Conservation (phyloP, 192 early-diverging fungal genomes). For the Backusella parvicylindrica region DNA sequence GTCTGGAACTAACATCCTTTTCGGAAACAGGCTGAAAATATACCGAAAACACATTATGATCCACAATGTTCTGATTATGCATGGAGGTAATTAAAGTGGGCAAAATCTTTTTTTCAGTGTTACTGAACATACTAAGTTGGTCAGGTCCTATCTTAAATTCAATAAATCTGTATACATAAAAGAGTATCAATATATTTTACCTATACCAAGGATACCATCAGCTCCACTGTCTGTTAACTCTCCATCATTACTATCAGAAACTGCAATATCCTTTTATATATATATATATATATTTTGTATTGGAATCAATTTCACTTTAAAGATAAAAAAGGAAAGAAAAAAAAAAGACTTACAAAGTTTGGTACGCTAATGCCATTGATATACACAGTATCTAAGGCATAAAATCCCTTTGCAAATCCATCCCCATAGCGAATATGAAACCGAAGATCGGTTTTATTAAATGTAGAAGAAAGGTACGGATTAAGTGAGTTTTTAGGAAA, state of each 20-base stretch:
- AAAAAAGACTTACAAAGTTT: slow-evolving; percentile 3
- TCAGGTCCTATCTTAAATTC: slow-evolving; percentile 16
- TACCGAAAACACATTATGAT: slow-evolving; percentile 26
- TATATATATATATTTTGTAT: neutral
- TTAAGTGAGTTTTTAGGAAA: slow-evolving; percentile 12
- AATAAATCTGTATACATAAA: neutral
- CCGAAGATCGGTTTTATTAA: neutral
- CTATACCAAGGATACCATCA: slow-evolving; percentile 18
- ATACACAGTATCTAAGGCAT: slow-evolving; percentile 24
- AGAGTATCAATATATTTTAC: neutral
- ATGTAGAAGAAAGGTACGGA: slow-evolving; percentile 4
- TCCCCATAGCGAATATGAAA: slow-evolving; percentile 29
- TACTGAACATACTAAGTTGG: slow-evolving; percentile 19
- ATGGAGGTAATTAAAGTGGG: slow-evolving; percentile 29
- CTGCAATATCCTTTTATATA: slow-evolving; percentile 19
- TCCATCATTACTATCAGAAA: slow-evolving; percentile 34
- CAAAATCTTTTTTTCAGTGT: slow-evolving; percentile 10
- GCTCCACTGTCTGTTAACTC: slow-evolving; percentile 25
- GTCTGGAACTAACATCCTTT: neutral
- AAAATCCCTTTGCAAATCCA: slow-evolving; percentile 25
- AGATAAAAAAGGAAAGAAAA: too few relatives aligned
- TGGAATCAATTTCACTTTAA: too few relatives aligned
- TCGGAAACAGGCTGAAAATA: slow-evolving; percentile 23
- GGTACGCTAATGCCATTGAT: slow-evolving; percentile 6
- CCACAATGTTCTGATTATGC: slow-evolving; percentile 17